A percentile compares a stretch with the other conserved stretches of the same genome.
Conservation (phyloP, 2,329 filamentous ascomycete species). For the Fusarium anthophilum region DNA sequence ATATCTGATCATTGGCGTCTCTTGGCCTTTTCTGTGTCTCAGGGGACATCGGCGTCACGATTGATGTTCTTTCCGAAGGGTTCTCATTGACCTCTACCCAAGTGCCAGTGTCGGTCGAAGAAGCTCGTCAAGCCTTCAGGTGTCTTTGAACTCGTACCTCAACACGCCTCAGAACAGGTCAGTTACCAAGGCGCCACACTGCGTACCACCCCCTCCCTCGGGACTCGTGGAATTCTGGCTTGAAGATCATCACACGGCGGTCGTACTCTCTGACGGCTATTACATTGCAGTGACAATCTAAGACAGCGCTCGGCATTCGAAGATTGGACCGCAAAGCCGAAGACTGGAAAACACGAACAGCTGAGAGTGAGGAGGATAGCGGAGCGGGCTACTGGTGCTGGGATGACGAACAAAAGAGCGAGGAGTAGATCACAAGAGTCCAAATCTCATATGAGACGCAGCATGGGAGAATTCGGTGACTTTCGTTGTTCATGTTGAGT, state of each 20-base stretch:
- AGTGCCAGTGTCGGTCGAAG: too few relatives aligned
- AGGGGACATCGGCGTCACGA: slow-evolving; percentile 47
- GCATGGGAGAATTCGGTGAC: fast-evolving
- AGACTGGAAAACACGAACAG: background rate
- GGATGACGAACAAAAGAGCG: background rate
- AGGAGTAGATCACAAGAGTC: fast-evolving
- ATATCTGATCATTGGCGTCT: slow-evolving; percentile 48
- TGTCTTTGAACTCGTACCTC: too few relatives aligned
- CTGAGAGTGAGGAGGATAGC: background rate
- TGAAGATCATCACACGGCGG: fast-evolving
- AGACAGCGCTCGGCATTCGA: background rate
- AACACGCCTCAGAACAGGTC: background rate
- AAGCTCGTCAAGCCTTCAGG: background rate
- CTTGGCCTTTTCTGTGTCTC: slow-evolving; percentile 35
- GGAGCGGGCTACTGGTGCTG: background rate
- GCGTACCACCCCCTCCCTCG: fast-evolving
- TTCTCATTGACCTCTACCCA: fast-evolving
- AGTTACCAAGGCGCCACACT: background rate
- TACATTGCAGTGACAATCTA: fast-evolving
- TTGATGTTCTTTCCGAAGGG: slow-evolving; percentile 34
- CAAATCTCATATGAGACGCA: fast-evolving
- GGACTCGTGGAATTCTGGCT: background rate
- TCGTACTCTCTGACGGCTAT: fast-evolving
- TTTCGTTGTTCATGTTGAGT: background rate
- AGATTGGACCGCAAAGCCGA: background rate